phyloP scores from a whole-genome alignment of 177 flowering plant genomes.

The Vitis hybrid region DNA sequence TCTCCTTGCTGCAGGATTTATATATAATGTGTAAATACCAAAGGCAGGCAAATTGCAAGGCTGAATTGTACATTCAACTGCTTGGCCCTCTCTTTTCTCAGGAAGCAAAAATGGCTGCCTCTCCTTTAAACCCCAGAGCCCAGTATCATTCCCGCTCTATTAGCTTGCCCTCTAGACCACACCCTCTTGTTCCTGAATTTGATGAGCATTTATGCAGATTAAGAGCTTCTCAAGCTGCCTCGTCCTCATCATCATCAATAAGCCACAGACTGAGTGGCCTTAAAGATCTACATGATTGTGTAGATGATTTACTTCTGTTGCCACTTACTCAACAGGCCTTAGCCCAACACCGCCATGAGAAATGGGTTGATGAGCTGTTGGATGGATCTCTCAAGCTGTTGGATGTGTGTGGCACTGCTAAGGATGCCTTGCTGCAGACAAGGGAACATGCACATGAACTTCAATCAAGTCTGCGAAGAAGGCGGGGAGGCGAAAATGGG shows the following conservation, averaged over 20 bases:
- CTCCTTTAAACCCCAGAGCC: conserved; percentile 4
- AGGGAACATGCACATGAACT: conserved; percentile 30
- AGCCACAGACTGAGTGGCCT: conserved; percentile 4
- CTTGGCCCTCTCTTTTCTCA: background rate
- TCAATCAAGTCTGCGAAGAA: conserved; percentile 26
- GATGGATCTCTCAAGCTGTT: conserved; percentile 30
- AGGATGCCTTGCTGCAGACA: conserved; percentile 20
- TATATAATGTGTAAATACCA: background rate
- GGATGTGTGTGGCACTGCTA: conserved; percentile 28
- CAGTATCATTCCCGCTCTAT: conserved; percentile 28
- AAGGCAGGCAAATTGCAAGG: background rate
- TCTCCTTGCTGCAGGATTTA: conserved; percentile 1
- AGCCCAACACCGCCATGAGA: conserved; percentile 3
- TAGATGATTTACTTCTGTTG: too few species aligned
- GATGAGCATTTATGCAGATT: conserved; percentile 21
- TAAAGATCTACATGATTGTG: too few species aligned
- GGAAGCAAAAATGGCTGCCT: conserved; percentile 9
- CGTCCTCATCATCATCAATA: background rate
- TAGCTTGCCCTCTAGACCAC: conserved; percentile 34
- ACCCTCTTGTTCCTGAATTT: conserved; percentile 17
- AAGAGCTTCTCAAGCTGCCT: background rate
- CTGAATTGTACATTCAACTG: background rate
- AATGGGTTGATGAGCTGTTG: conserved; percentile 12
- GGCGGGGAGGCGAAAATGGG: conserved; percentile 5
- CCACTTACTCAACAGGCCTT: conserved; percentile 11